These are phyloP conservation scores for Chlamydomonas reinhardtii DNA, from an alignment of 163 green algal genomes.

Conservation along the genomic window DNA sequence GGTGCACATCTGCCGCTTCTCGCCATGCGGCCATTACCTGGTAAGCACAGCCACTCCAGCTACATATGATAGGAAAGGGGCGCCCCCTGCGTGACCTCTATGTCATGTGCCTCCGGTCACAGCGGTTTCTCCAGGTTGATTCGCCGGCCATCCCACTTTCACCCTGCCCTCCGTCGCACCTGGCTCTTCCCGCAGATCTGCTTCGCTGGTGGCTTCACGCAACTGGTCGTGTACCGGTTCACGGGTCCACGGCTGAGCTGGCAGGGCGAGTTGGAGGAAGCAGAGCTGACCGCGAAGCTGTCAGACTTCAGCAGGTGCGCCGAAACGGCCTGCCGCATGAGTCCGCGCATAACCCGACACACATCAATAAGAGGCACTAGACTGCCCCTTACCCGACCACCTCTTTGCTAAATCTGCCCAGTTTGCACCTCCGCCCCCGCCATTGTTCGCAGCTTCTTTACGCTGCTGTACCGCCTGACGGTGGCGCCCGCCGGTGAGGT, in stretches of 20 bases:
- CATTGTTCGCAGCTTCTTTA: constrained; percentile 40
- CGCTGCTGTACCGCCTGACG: constrained; percentile 12
- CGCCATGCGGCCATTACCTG: constrained; percentile 41
- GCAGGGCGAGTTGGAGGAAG: constrained; percentile 15
- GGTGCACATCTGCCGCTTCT: constrained; percentile 42
- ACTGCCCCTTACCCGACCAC: background rate
- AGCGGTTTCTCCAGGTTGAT: too few relatives aligned
- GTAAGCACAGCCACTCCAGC: background rate
- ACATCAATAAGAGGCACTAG: too few relatives aligned
- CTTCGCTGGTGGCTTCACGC: constrained; percentile 27
- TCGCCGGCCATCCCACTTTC: too few relatives aligned
- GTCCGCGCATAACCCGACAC: too few relatives aligned
- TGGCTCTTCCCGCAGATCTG: constrained; percentile 19
- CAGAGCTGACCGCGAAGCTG: background rate
- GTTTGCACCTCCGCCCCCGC: background rate
- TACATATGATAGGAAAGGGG: too few relatives aligned
- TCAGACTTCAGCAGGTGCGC: constrained; percentile 9
- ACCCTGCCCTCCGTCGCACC: too few relatives aligned
- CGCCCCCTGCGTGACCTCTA: too few relatives aligned
- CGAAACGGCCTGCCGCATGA: too few relatives aligned
- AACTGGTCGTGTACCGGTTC: constrained; percentile 43
- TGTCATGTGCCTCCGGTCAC: too few relatives aligned
- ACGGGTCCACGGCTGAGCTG: constrained; percentile 37
- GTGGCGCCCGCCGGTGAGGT: constrained; percentile 28
- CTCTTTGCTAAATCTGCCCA: background rate